phyloP scores from a whole-genome alignment of 768 basidiomycete species.

The Pleurotus djamor region DNA sequence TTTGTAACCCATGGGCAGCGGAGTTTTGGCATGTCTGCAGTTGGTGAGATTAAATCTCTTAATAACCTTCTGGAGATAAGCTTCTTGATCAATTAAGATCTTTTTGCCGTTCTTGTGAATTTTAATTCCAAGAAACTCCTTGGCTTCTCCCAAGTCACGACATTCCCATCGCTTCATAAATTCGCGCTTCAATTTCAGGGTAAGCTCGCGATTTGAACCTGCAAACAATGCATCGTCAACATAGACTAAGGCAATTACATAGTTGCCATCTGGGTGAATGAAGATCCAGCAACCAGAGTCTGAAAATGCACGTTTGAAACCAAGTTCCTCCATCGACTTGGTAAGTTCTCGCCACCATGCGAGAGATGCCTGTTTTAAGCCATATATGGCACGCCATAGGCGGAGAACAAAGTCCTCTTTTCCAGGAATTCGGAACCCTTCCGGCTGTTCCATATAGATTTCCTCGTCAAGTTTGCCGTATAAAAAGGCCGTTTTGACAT shows the following conservation, averaged over 20 bases:
- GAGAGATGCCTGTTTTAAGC: slow-evolving; percentile 4
- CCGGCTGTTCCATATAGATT: background rate
- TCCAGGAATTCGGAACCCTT: background rate
- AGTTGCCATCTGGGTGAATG: background rate
- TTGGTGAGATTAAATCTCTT: slow-evolving; percentile 4
- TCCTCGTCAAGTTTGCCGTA: slow-evolving; percentile 17
- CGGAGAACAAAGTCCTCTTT: background rate
- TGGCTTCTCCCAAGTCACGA: slow-evolving; percentile 5
- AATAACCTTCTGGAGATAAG: slow-evolving; percentile 12
- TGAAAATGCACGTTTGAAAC: background rate
- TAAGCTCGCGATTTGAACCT: slow-evolving; percentile 1
- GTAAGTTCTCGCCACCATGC: background rate
- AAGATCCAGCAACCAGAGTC: background rate
- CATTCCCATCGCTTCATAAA: slow-evolving; percentile 22
- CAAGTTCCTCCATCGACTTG: slow-evolving; percentile 6
- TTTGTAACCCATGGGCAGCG: slow-evolving; percentile 8
- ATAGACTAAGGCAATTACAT: slow-evolving; percentile 10
- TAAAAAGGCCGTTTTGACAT: slow-evolving; percentile 36
- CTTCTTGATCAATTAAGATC: slow-evolving; percentile 4
- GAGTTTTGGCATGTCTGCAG: slow-evolving; percentile 8
- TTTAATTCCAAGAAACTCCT: slow-evolving; percentile 8
- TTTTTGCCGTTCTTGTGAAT: background rate
- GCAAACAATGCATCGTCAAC: slow-evolving; percentile 12
- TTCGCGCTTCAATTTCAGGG: slow-evolving; percentile 8
- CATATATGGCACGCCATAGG: background rate